Base-by-base conservation (phyloP, 2,329 filamentous ascomycete genomes). In the Fusarium staphyleae region DNA sequence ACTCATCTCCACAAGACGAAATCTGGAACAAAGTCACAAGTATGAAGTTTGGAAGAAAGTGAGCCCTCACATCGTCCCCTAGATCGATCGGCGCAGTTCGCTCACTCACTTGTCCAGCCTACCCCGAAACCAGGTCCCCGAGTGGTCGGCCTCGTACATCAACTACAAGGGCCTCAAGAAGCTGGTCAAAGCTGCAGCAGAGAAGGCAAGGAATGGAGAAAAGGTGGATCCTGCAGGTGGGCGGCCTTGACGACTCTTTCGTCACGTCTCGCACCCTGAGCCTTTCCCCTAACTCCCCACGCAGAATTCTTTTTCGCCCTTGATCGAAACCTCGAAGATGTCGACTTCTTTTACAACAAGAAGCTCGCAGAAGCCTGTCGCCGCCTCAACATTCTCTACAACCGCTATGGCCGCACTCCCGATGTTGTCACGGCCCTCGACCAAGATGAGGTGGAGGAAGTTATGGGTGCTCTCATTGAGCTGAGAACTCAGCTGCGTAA, bases 281-380 rank as follows among this genome's bases (percentile, higher is more conserved):
- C 63, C 61, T 60, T 56, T 64, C 62, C 63, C 66, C 69, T 73
- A 69, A 72, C 71, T 66, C 56, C 62, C 63, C 56, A 63, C 67
- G 67, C 78, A 97, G 95, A 93, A 74, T 96, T 99, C 82, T 96
- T 97, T 79, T 96, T 93, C 74, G 90, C 89, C 61, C 87, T 99
- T 73, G 95, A 99, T 72, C 90, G 95, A 67, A 97, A 98, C 72
- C 87, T 99, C 69, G 95, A 99, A 79, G 90, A 96, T 75, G 93
- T 99, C 72, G 92, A 97, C 74, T 85, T 85, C 44, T 98, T 99
- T 75, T 98, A 97, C 80, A 97, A 96, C 78, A 96, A 93, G 73
- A 97, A 97, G 72, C 91, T 92, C 69, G 83, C 86, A 57, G 93
- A 98, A 66, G 88, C 88, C 57, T 87, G 88, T 30, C 88, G 95